phyloP scores from a whole-genome alignment of 1,284 basidiomycete species.

The Cerioporus squamosus region DNA sequence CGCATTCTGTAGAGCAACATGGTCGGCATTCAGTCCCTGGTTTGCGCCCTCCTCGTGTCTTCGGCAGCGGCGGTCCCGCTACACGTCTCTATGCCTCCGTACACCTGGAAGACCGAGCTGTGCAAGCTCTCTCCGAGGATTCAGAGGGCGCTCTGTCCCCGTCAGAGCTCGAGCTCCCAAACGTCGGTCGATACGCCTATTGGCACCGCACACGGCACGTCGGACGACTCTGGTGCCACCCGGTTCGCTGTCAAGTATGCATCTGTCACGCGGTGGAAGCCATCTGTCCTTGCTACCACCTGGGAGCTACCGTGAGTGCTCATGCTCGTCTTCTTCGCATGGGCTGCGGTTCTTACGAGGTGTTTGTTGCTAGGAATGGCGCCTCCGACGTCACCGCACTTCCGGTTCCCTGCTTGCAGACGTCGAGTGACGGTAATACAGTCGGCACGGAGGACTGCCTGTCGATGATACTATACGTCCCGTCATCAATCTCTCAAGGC shows the following conservation, averaged over 20 bases:
- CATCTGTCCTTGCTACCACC: conserved; percentile 52
- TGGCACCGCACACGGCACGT: conserved; percentile 58
- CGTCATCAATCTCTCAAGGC: conserved; percentile 39
- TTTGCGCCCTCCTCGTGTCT: conserved; percentile 40
- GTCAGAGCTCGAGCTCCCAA: conserved; percentile 29
- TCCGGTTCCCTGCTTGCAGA: conserved; percentile 77
- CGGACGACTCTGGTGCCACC: conserved; percentile 49
- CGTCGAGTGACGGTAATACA: conserved; percentile 43
- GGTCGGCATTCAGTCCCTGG: conserved; percentile 41
- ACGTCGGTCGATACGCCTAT: conserved; percentile 49
- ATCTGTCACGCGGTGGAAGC: conserved; percentile 60
- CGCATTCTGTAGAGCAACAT: conserved; percentile 34
- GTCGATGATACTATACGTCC: conserved; percentile 76
- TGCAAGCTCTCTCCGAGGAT: conserved; percentile 51
- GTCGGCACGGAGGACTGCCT: conserved; percentile 77
- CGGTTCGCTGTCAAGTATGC: conserved; percentile 72
- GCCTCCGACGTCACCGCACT: conserved; percentile 54
- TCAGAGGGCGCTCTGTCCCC: conserved; percentile 45
- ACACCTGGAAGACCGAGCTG: conserved; percentile 36
- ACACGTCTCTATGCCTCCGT: conserved; percentile 34
- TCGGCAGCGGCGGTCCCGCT: conserved; percentile 31
- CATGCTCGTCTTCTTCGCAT: background rate
- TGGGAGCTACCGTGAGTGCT: conserved; percentile 66
- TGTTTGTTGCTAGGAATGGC: conserved; percentile 47
- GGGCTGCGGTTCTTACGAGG: conserved; percentile 3